Evolutionary conservation across 257 asterid species (phyloP), one percentile per base, ranked within the genome.

Genomic region (Salvia rosmarinus): DNA sequence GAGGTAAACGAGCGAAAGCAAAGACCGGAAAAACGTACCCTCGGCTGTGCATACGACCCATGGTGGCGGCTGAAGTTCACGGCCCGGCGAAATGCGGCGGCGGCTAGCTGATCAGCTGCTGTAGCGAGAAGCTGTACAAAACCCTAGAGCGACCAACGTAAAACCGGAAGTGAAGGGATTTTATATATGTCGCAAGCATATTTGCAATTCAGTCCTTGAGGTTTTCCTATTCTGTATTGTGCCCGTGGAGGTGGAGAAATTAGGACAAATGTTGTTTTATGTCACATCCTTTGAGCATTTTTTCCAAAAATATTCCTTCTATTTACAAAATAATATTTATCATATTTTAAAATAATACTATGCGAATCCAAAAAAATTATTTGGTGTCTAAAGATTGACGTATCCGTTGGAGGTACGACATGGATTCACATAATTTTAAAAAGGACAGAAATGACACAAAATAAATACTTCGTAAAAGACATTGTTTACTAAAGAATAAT

Each of bases 1-100:
- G 9, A 5, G 11, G 21, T 6, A 13, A 14, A 14, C 3, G 21
- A 64, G 42, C 23, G 16, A 16, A 17, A 40, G 17, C 5, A 10
- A 39, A 35, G 13, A 28, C 1, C 28, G 3, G 59, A 51, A 34
- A 25, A n/a, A 0, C 81, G 6, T 6, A 90, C 97, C 97, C 97
- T 78, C 91, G 55, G 77, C 97, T 91, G 85, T 91, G 97, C 97
- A 91, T 91, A 75, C 97, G 97, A 76, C 95, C 97, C 92, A 87
- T 87, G 87, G 74, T 64, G 64, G 77, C 79, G 67, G 77, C 79
- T 66, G 77, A 7, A 66, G 50, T 17, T 77, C 56, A 44, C 57
- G 14, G 69, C 68, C 54, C 77, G 74, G 60, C 65, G 77, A 72
- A 39, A 28, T 4, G 74, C 13, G 37, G 74, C 43, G 77, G 77